phyloP scores from a whole-genome alignment of 2,329 filamentous ascomycete species.

The Xylariaceae sp. region DNA sequence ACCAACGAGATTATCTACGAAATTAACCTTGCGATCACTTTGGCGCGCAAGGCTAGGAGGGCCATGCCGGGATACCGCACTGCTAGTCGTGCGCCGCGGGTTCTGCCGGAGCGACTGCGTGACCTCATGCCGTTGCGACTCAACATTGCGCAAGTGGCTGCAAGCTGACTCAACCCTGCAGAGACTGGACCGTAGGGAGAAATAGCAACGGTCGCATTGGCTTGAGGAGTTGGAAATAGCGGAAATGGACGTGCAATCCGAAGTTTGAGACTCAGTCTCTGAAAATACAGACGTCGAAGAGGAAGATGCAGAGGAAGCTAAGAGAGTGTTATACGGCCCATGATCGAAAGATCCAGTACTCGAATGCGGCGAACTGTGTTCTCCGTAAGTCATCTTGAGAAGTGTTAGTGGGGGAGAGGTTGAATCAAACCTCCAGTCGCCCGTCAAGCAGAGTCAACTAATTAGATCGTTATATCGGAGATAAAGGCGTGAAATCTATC shows the following conservation, averaged over 20 bases:
- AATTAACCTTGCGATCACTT: slow-evolving; percentile 85
- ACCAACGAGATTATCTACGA: slow-evolving; percentile 97
- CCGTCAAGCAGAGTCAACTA: slow-evolving; percentile 49
- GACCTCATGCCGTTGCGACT: slow-evolving; percentile 39
- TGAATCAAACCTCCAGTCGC: slow-evolving; percentile 46
- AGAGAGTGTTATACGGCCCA: slow-evolving; percentile 61
- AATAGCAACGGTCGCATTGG: slow-evolving; percentile 42
- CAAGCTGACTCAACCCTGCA: slow-evolving; percentile 9
- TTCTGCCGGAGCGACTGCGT: slow-evolving; percentile 61
- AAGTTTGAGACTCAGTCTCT: slow-evolving; percentile 62
- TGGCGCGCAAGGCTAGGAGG: slow-evolving; percentile 78
- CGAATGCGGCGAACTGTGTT: slow-evolving; percentile 49
- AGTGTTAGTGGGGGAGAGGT: slow-evolving; percentile 28
- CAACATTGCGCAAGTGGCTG: slow-evolving; percentile 30
- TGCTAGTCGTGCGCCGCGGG: slow-evolving; percentile 52
- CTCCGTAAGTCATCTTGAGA: slow-evolving; percentile 55
- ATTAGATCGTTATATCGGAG: slow-evolving; percentile 40
- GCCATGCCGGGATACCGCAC: slow-evolving; percentile 50
- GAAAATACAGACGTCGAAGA: slow-evolving; percentile 77
- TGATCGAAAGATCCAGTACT: slow-evolving; percentile 44
- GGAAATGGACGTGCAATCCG: slow-evolving; percentile 62
- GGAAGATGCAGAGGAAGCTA: slow-evolving; percentile 70
- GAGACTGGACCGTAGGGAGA: slow-evolving; percentile 24
- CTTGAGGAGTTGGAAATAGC: slow-evolving; percentile 52
- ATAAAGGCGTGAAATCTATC: slow-evolving; percentile 37